Evolutionary conservation across 1,284 basidiomycete genomes (phyloP).

Genomic region (Marasmius fiardii): DNA sequence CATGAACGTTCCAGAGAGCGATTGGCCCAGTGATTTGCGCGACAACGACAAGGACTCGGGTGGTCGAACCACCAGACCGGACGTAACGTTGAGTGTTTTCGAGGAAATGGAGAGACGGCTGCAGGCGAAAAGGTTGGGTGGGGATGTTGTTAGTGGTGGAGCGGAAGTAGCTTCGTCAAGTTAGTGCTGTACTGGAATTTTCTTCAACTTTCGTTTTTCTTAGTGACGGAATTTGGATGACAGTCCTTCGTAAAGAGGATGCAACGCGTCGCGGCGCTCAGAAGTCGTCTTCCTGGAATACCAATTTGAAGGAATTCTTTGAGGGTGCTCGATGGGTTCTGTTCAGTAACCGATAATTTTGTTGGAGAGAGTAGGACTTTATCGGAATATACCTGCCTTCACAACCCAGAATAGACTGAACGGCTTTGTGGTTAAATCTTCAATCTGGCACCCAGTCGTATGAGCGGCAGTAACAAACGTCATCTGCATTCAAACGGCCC

Average conservation of each 20-base stretch:
- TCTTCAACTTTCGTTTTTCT: background rate
- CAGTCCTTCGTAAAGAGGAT: background rate
- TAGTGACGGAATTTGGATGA: background rate
- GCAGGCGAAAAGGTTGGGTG: constrained; percentile 34
- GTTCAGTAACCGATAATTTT: constrained; percentile 31
- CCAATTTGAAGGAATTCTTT: constrained; percentile 26
- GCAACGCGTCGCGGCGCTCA: background rate
- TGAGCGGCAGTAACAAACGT: too few relatives aligned
- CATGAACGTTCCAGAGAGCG: constrained; percentile 46
- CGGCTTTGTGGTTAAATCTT: too few relatives aligned
- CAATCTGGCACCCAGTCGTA: too few relatives aligned
- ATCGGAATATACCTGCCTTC: too few relatives aligned
- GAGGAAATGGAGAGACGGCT: constrained; percentile 62
- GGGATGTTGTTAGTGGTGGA: constrained; percentile 6
- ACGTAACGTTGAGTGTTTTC: constrained; percentile 51
- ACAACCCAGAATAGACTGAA: too few relatives aligned
- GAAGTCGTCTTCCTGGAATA: background rate
- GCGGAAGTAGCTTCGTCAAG: background rate
- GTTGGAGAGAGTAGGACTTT: too few relatives aligned
- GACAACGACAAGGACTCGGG: background rate
- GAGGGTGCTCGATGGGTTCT: constrained; percentile 38
- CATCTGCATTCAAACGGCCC: too few relatives aligned
- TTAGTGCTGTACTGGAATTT: background rate
- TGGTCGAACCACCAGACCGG: constrained; percentile 22
- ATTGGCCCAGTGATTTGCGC: constrained; percentile 62